These are phyloP conservation scores for Fusarium nelsonii DNA, from an alignment of 2,329 filamentous ascomycete species.

Conservation along the genomic window DNA sequence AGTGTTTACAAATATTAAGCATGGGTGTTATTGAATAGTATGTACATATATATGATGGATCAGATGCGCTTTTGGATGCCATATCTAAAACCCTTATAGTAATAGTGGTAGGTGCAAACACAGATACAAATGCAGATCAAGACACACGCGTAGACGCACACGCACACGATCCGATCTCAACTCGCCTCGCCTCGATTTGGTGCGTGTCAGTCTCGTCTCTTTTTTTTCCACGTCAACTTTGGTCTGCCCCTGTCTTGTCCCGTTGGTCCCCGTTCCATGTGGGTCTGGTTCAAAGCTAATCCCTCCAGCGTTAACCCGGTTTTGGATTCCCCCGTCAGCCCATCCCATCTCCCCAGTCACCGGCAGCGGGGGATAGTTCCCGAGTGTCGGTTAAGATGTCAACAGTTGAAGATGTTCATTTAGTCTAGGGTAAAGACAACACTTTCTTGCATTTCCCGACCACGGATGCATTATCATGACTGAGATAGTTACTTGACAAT, in stretches of 20 bases:
- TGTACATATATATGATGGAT: neutral
- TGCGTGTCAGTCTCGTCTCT: conserved; percentile 23
- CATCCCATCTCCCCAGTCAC: conserved; percentile 26
- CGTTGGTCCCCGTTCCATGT: conserved; percentile 40
- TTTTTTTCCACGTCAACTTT: conserved; percentile 28
- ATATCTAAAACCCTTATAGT: conserved; percentile 12
- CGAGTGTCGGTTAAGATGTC: conserved; percentile 26
- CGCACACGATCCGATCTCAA: conserved; percentile 24
- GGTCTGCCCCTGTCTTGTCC: conserved; percentile 33
- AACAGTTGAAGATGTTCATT: neutral
- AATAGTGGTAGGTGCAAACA: conserved; percentile 5
- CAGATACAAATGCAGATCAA: conserved; percentile 24
- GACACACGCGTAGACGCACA: conserved; percentile 19
- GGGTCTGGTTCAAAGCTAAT: conserved; percentile 26
- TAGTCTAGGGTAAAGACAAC: conserved; percentile 27
- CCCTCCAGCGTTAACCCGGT: conserved; percentile 23
- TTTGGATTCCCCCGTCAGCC: conserved; percentile 22
- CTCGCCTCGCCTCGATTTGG: conserved; percentile 19
- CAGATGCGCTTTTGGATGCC: neutral
- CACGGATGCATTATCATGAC: neutral
- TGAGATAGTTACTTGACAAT: neutral
- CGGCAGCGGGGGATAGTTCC: conserved; percentile 37
- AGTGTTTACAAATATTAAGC: neutral
- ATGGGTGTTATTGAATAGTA: neutral
- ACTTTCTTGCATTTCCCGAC: neutral